These are phyloP conservation scores for Verticillium albo-atrum DNA, from an alignment of 2,329 filamentous ascomycete species.

Conservation along the genomic window DNA sequence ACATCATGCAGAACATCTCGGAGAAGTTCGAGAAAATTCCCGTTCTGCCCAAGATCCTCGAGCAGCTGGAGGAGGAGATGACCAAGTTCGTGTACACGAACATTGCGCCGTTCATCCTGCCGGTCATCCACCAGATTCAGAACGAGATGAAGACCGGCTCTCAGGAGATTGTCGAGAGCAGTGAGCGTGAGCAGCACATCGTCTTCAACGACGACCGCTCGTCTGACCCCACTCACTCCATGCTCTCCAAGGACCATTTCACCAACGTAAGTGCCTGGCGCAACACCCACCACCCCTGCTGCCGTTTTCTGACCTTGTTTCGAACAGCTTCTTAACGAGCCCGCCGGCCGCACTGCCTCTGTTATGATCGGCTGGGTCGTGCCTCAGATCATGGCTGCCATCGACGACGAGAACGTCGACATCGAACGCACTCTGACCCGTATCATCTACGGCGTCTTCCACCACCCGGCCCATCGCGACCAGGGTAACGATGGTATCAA, in stretches of 20 bases:
- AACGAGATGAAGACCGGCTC: constrained; percentile 81
- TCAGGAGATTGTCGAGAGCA: constrained; percentile 81
- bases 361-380: constrained; percentile 80
- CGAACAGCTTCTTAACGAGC: constrained; percentile 69
- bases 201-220: constrained; percentile 77
- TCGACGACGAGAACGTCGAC: constrained; percentile 73
- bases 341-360: constrained; percentile 77
- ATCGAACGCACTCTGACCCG: constrained; percentile 66
- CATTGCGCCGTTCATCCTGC: constrained; percentile 81
- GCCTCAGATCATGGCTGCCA: constrained; percentile 81
- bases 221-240: constrained; percentile 86
- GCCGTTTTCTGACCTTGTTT: not conserved
- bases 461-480: constrained; percentile 77
- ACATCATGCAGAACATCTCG: constrained; percentile 74
- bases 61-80: constrained; percentile 82
- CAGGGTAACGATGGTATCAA: constrained; percentile 64
- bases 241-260: constrained; percentile 96
- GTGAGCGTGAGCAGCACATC: constrained; percentile 76
- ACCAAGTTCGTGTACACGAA: constrained; percentile 89
- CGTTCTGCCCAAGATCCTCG: constrained; percentile 76
- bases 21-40: constrained; percentile 81
- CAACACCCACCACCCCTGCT: not conserved
- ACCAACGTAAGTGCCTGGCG: constrained; percentile 57
- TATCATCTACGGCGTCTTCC: constrained; percentile 78
- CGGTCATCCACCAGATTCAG: constrained; percentile 83